Evolutionary conservation across 306 rosid species (phyloP), one percentile per base, ranked within the genome.

Genomic region (Fragaria nilgerrensis): DNA sequence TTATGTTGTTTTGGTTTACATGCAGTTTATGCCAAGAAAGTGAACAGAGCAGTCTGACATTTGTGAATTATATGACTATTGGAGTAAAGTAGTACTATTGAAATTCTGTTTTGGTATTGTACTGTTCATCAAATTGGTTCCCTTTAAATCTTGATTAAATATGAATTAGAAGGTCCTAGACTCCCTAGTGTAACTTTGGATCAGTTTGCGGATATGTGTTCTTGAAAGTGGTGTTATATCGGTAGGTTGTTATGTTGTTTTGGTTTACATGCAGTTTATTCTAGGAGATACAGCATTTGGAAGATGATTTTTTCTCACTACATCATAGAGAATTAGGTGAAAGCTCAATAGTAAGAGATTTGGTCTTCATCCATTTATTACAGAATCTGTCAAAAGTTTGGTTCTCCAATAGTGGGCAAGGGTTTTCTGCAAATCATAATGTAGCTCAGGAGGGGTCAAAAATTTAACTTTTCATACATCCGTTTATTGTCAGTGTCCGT

Each of bases 311-410:
- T 59, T 27, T 29, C 68, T 13, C n/a, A 11, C 41, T 62, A 45
- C 53, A 41, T 52, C 43, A n/a, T 49, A 22, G n/a, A 19, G 64
- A 12, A 43, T 19, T 64, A 5, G n/a, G 55, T 53, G 41, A 68
- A 52, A 67, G 43, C 29, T 63, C 32, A 3, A 13, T 13, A 14
- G 7, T 32, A 22, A 12, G 49, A 34, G 58, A 15, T 76, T 14
- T 70, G 75, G 32, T 58, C 27, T 78, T 50, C 32, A 66, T 76
- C 55, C 67, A 74, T 67, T 52, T 76, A 29, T 64, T 7, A 29
- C 39, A 64, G 69, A 27, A 64, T 34, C 44, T 5, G 13, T 34
- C 17, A 32, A 32, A 5, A 27, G 36, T 0, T 9, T 64, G 69
- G 69, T 34, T 32, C 6, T 16, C 68, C 41, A 62, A 29, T 62